Evolutionary conservation across 2,329 filamentous ascomycete species (phyloP).

Genomic region (Pseudogymnoascus sp.): DNA sequence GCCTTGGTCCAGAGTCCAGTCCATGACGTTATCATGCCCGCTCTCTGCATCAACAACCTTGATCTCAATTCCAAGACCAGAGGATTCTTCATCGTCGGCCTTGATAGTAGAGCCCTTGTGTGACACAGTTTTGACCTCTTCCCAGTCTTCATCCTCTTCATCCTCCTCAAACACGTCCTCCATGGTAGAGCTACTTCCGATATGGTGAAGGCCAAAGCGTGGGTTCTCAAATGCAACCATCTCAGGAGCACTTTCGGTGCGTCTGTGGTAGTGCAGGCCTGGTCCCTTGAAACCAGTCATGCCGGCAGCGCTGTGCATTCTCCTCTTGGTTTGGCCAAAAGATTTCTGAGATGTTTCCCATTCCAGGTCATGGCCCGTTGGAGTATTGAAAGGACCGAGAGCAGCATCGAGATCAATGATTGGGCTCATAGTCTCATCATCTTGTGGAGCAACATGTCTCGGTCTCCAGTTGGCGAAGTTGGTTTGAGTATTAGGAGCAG

Average conservation of each 20-base stretch:
- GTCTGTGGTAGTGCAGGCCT: slow-evolving; percentile 67
- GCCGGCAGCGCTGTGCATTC: slow-evolving; percentile 70
- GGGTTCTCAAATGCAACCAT: slow-evolving; percentile 68
- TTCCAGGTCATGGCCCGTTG: slow-evolving; percentile 52
- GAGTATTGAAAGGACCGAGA: slow-evolving; percentile 84
- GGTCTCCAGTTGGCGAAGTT: slow-evolving; percentile 32
- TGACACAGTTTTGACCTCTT: slow-evolving; percentile 27
- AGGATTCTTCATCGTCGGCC: slow-evolving; percentile 30
- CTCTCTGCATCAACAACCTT: slow-evolving; percentile 38
- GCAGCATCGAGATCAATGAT: slow-evolving; percentile 94
- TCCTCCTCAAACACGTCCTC: slow-evolving; percentile 83
- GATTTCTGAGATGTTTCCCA: slow-evolving; percentile 60
- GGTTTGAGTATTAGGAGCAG: slow-evolving; percentile 13
- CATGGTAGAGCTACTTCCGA: slow-evolving; percentile 65
- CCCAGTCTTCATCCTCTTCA: slow-evolving; percentile 52
- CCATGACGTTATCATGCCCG: slow-evolving; percentile 30
- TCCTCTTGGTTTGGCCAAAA: slow-evolving; percentile 47
- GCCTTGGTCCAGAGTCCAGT: slow-evolving; percentile 33
- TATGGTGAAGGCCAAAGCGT: slow-evolving; percentile 50
- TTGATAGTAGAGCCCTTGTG: slow-evolving; percentile 28
- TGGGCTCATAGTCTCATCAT: slow-evolving; percentile 62
- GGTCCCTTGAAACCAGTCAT: slow-evolving; percentile 60
- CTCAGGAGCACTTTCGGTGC: slow-evolving; percentile 73
- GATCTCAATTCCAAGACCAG: slow-evolving; percentile 34
- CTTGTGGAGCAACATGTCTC: slow-evolving; percentile 30